These are phyloP conservation scores for Hygrocybe coccinea DNA, from an alignment of 768 basidiomycete genomes.

Conservation along the genomic window DNA sequence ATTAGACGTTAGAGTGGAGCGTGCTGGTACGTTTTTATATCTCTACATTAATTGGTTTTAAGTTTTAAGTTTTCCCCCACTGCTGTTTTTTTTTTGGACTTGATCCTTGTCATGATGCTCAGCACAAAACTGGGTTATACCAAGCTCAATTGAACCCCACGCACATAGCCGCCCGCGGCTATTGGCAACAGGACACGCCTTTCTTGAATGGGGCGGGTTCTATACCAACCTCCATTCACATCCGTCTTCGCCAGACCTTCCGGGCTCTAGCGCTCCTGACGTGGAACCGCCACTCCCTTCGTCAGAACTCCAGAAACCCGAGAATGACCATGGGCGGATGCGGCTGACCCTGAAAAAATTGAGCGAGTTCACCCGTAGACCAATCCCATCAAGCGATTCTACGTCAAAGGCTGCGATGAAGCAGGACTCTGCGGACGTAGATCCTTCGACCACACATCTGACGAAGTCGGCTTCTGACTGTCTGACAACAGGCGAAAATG, in stretches of 20 bases:
- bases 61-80: too few species aligned
- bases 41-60: background rate
- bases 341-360: constrained; percentile 6
- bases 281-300: background rate
- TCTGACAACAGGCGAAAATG: background rate
- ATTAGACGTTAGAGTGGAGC: constrained; percentile 8
- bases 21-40: constrained; percentile 5
- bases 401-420: background rate
- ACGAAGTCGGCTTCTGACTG: background rate
- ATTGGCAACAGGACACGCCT: constrained; percentile 7
- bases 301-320: background rate
- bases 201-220: constrained; percentile 13
- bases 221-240: background rate
- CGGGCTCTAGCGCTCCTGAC: too few species aligned
- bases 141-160: background rate
- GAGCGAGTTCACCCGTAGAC: constrained; percentile 7
- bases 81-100: background rate
- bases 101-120: background rate
- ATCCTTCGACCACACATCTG: background rate
- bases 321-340: constrained; percentile 9
- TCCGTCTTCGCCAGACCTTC: background rate
- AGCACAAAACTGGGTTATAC: background rate
- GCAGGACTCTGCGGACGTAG: background rate
- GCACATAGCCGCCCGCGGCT: background rate
- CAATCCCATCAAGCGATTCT: background rate